A percentile compares a stretch with the other conserved stretches of the same genome.
Evolutionary conservation across 2,329 filamentous ascomycete species (phyloP).

Genomic region (Aspergillus ruber): DNA sequence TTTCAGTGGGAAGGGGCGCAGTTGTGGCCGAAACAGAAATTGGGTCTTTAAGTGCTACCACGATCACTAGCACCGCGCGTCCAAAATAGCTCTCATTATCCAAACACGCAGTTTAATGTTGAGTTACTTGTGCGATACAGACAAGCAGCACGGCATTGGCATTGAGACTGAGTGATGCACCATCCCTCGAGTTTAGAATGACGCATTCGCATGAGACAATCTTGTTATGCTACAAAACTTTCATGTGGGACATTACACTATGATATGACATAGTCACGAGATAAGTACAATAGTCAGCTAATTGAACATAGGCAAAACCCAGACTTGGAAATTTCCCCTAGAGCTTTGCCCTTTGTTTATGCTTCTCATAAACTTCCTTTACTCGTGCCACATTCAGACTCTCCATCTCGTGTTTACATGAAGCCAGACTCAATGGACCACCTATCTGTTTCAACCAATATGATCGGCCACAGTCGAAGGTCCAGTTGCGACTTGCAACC

Average conservation of each 20-base stretch:
- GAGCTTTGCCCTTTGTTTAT: conserved; percentile 15
- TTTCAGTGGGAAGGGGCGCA: conserved; percentile 20
- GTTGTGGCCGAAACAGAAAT: conserved; percentile 24
- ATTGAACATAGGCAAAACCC: too few relatives aligned
- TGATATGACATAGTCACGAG: background rate
- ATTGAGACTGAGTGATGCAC: too few relatives aligned
- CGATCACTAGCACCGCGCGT: too few relatives aligned
- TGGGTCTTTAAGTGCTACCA: conserved; percentile 15
- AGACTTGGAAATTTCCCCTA: background rate
- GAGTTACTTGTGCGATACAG: too few relatives aligned
- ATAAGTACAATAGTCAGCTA: background rate
- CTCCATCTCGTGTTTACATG: conserved; percentile 20
- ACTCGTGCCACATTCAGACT: conserved; percentile 16
- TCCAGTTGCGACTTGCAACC: conserved; percentile 25
- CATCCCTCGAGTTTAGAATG: too few relatives aligned
- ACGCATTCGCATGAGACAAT: too few relatives aligned
- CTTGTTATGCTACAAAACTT: too few relatives aligned
- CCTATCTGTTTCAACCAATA: conserved; percentile 27
- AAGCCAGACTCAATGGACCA: conserved; percentile 22
- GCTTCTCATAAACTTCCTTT: conserved; percentile 14
- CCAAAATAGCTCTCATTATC: too few relatives aligned
- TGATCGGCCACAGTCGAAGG: conserved; percentile 27
- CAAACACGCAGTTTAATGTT: too few relatives aligned
- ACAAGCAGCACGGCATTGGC: too few relatives aligned
- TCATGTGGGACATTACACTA: too few relatives aligned